phyloP scores from a whole-genome alignment of 2,329 filamentous ascomycete genomes.

The Pseudopyrenochaeta lycopersici region DNA sequence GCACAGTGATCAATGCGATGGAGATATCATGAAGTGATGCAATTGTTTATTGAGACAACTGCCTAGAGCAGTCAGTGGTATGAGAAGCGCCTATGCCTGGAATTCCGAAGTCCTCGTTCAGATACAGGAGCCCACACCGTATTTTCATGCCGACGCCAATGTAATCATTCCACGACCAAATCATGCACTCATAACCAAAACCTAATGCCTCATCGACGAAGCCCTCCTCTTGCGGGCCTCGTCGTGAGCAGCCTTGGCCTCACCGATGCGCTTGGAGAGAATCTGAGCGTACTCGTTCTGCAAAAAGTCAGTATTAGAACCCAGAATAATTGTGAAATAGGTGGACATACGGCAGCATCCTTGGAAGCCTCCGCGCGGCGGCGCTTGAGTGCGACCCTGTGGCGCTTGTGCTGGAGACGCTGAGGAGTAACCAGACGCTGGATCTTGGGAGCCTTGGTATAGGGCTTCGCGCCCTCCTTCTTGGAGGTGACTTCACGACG shows the following conservation, averaged over 20 bases:
- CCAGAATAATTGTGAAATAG: background rate
- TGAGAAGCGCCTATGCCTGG: slow-evolving; percentile 45
- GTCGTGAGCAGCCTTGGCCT: slow-evolving; percentile 93
- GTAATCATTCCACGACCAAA: slow-evolving; percentile 45
- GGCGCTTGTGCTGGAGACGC: slow-evolving; percentile 99
- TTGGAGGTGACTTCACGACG: slow-evolving; percentile 97
- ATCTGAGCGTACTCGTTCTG: slow-evolving; percentile 97
- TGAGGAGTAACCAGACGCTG: slow-evolving; percentile 99
- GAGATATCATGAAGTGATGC: slow-evolving; percentile 40
- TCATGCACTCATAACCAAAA: slow-evolving; percentile 41
- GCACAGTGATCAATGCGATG: background rate
- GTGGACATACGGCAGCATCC: slow-evolving; percentile 88
- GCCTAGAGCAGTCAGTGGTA: slow-evolving; percentile 47
- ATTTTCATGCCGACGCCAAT: slow-evolving; percentile 50
- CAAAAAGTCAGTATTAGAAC: slow-evolving; percentile 17
- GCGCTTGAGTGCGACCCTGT: slow-evolving; percentile 97
- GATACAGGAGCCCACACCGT: slow-evolving; percentile 42
- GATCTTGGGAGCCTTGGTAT: slow-evolving; percentile 99
- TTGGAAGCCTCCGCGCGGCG: slow-evolving; percentile 96
- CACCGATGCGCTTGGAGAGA: slow-evolving; percentile 94
- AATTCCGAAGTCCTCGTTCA: slow-evolving; percentile 45
- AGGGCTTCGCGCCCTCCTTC: slow-evolving; percentile 95
- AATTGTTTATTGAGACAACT: slow-evolving; percentile 50
- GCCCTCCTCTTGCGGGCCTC: slow-evolving; percentile 97
- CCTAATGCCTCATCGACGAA: slow-evolving; percentile 69